These are phyloP conservation scores for Xylaria cubensis DNA, from an alignment of 495 filamentous ascomycete genomes.

Conservation along the genomic window DNA sequence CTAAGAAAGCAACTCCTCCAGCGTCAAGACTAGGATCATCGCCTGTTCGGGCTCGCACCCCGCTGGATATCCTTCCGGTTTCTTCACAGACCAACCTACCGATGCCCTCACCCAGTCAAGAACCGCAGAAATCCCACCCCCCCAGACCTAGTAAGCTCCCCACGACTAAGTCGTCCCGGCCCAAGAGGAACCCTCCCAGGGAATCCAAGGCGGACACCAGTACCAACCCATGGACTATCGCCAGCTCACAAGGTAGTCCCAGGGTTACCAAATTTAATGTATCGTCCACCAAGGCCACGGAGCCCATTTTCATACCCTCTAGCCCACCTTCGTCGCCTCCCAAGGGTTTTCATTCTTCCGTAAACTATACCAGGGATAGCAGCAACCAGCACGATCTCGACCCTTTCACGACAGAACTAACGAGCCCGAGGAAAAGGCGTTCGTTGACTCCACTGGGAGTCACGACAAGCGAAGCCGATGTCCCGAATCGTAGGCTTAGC, in stretches of 20 bases:
- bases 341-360: constrained; percentile 22
- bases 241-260: constrained; percentile 47
- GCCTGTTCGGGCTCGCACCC: constrained; percentile 8
- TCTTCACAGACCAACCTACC: constrained; percentile 22
- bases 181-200: constrained; percentile 29
- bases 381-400: background rate
- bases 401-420: background rate
- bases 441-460: constrained; percentile 26
- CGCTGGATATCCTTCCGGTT: constrained; percentile 1
- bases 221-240: constrained; percentile 53
- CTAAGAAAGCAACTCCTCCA: constrained; percentile 16
- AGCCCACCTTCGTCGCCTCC: constrained; percentile 46
- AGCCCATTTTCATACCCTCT: constrained; percentile 53
- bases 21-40: constrained; percentile 7
- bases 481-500: background rate
- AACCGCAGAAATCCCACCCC: constrained; percentile 28
- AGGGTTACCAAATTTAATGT: constrained; percentile 33
- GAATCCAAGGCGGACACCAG: constrained; percentile 33
- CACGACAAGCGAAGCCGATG: background rate
- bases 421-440: constrained; percentile 23
- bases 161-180: constrained; percentile 34
- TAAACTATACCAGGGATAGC: background rate
- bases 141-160: constrained; percentile 43
- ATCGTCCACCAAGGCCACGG: constrained; percentile 30
- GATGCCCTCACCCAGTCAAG: constrained; percentile 19